Percentiles rank a stretch among this genome's conserved stretches.
These are phyloP conservation scores for Diutina sp. DNA, from an alignment of 1,139 yeast species.

Conservation along the genomic window DNA sequence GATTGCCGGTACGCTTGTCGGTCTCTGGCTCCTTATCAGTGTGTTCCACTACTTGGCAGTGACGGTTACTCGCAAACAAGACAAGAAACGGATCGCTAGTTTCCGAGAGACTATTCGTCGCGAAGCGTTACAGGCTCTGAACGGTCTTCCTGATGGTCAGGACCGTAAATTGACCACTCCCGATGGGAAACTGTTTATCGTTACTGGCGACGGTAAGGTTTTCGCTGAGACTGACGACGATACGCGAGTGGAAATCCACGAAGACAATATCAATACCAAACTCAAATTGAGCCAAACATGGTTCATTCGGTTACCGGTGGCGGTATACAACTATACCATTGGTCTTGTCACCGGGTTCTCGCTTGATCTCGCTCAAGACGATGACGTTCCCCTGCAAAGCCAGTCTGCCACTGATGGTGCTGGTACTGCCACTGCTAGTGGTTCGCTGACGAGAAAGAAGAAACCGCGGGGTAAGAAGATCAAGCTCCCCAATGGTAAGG, in stretches of 20 bases:
- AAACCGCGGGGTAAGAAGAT: slow-evolving; percentile 29
- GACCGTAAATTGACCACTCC: background rate
- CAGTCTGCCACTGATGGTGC: slow-evolving; percentile 4
- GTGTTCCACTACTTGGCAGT: slow-evolving; percentile 40
- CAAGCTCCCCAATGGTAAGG: slow-evolving; percentile 49
- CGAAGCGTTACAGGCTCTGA: slow-evolving; percentile 24
- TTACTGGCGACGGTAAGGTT: background rate
- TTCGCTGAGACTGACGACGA: slow-evolving; percentile 32
- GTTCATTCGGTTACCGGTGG: slow-evolving; percentile 32
- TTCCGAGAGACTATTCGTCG: slow-evolving; percentile 38
- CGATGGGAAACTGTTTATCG: background rate
- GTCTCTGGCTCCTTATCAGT: slow-evolving; percentile 28
- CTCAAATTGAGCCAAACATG: slow-evolving; percentile 45
- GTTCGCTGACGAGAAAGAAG: slow-evolving; percentile 16
- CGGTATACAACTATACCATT: slow-evolving; percentile 30
- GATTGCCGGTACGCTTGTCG: slow-evolving; percentile 34
- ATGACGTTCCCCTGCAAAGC: slow-evolving; percentile 7
- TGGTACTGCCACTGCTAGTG: slow-evolving; percentile 5
- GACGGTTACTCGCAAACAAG: slow-evolving; percentile 44
- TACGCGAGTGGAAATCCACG: slow-evolving; percentile 19
- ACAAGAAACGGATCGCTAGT: slow-evolving; percentile 40
- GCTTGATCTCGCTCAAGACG: slow-evolving; percentile 14
- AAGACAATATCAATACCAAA: slow-evolving; percentile 21
- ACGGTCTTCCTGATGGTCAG: background rate
- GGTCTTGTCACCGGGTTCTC: slow-evolving; percentile 20